Evolutionary conservation across 306 rosid genomes (phyloP).

Genomic region (Parietaria judaica): DNA sequence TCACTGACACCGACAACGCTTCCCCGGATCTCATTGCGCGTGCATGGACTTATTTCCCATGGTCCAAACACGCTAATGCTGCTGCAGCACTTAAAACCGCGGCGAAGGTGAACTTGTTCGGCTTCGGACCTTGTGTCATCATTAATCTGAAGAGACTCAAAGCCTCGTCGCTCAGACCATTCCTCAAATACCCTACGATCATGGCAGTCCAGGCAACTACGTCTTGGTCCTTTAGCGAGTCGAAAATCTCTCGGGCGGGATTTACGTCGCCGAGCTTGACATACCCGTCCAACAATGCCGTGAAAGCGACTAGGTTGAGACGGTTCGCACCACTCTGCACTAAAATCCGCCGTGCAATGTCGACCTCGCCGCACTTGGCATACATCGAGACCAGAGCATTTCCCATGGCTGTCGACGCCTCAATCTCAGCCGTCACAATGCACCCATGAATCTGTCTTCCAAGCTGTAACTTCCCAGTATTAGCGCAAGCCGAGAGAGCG

Average conservation of each 20-base stretch:
- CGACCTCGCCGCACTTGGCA: conserved; percentile 61
- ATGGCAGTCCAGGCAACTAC: conserved; percentile 88
- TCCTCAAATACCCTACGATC: conserved; percentile 77
- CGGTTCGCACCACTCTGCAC: conserved; percentile 34
- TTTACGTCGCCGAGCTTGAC: conserved; percentile 63
- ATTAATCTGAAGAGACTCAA: conserved; percentile 58
- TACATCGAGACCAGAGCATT: conserved; percentile 79
- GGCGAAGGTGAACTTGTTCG: conserved; percentile 69
- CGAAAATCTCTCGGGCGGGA: conserved; percentile 76
- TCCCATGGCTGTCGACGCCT: conserved; percentile 34
- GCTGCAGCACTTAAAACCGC: conserved; percentile 64
- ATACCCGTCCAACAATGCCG: conserved; percentile 76
- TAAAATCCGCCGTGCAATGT: conserved; percentile 46
- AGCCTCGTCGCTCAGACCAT: conserved; percentile 56
- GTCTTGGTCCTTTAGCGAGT: conserved; percentile 47
- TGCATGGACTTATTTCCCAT: conserved; percentile 81
- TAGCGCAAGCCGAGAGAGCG: conserved; percentile 70
- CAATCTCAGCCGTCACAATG: conserved; percentile 39
- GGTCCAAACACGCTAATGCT: conserved; percentile 59
- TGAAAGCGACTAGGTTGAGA: conserved; percentile 66
- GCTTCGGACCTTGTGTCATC: conserved; percentile 63
- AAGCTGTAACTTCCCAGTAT: conserved; percentile 50
- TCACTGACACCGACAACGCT: conserved; percentile 59
- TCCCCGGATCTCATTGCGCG: conserved; percentile 53
- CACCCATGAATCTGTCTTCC: conserved; percentile 72